These are phyloP conservation scores for Aspergillus candidus DNA, from an alignment of 2,329 filamentous ascomycete species.

Conservation along the genomic window DNA sequence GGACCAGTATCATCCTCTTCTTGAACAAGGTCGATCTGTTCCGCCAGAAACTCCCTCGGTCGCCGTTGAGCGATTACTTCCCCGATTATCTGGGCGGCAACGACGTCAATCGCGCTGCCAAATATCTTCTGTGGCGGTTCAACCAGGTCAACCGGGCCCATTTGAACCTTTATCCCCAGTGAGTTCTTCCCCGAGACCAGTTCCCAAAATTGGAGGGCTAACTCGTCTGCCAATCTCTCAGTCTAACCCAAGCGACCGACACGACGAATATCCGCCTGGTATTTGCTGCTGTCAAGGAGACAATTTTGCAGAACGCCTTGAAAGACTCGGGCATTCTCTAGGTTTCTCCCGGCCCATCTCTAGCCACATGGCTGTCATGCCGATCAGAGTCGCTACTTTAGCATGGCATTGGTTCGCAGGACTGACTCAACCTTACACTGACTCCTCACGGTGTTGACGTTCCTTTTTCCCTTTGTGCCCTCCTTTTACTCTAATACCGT, in stretches of 20 bases:
- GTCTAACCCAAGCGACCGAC: constrained; percentile 96
- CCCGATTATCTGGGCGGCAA: constrained; percentile 96
- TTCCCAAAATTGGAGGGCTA: constrained; percentile 1
- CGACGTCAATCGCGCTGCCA: constrained; percentile 95
- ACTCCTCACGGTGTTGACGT: constrained; percentile 10
- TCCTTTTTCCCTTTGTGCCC: constrained; percentile 6
- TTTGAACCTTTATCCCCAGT: constrained; percentile 96
- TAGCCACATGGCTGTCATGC: no score
- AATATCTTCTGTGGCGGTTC: constrained; percentile 96
- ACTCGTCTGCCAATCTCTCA: constrained; percentile 39
- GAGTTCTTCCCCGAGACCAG: constrained; percentile 40
- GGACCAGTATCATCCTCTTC: constrained; percentile 97
- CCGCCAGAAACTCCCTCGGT: constrained; percentile 85
- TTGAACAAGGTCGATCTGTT: constrained; percentile 99
- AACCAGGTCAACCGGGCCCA: constrained; percentile 97
- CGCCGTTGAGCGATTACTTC: constrained; percentile 90
- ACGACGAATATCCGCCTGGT: constrained; percentile 97
- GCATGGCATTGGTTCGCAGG: not conserved
- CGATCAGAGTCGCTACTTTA: not conserved
- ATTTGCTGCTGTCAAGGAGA: constrained; percentile 97
- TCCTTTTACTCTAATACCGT: constrained; percentile 9
- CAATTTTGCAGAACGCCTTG: constrained; percentile 94
- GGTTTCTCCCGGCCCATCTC: constrained; percentile 3
- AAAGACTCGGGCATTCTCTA: constrained; percentile 95
- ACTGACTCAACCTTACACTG: not conserved